A percentile compares a stretch with the other conserved stretches of the same genome.
Conservation (phyloP, 768 basidiomycete species). For the Lactifluus echinatus region DNA sequence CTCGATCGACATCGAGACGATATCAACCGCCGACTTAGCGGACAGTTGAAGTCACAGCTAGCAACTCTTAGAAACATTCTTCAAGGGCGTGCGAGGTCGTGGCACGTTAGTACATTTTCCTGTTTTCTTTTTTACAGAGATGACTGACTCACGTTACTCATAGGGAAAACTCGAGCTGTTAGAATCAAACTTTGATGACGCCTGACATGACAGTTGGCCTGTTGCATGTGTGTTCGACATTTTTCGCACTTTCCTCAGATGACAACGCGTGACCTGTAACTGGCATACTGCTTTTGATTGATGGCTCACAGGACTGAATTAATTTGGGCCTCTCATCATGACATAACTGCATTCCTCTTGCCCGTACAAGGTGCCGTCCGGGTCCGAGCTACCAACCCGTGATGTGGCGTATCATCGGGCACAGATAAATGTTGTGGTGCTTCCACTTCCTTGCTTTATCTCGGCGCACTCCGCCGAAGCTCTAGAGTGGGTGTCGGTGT, state of each 20-base stretch:
- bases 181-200: slow-evolving; percentile 54
- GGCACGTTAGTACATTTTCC: slow-evolving; percentile 14
- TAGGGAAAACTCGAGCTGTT: slow-evolving; percentile 61
- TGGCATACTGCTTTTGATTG: neutral
- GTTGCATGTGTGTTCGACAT: neutral
- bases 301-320: slow-evolving; percentile 6
- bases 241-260: neutral
- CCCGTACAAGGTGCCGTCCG: slow-evolving; percentile 74
- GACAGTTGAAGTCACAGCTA: slow-evolving; percentile 64
- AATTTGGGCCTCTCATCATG: slow-evolving; percentile 12
- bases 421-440: slow-evolving; percentile 33
- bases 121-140: neutral
- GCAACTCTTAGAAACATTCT: slow-evolving; percentile 35
- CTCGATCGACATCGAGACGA: slow-evolving; percentile 30
- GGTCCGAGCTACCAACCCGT: slow-evolving; percentile 50
- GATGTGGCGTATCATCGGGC: slow-evolving; percentile 72
- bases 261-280: neutral
- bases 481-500: neutral
- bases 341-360: slow-evolving; percentile 26
- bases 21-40: slow-evolving; percentile 40
- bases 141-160: slow-evolving; percentile 5
- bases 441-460: slow-evolving; percentile 1
- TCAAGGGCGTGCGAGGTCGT: slow-evolving; percentile 17
- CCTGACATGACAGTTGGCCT: slow-evolving; percentile 36
- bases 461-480: too few relatives aligned